phyloP scores from a whole-genome alignment of 2,329 filamentous ascomycete genomes.

The Curvularia verruculosa region DNA sequence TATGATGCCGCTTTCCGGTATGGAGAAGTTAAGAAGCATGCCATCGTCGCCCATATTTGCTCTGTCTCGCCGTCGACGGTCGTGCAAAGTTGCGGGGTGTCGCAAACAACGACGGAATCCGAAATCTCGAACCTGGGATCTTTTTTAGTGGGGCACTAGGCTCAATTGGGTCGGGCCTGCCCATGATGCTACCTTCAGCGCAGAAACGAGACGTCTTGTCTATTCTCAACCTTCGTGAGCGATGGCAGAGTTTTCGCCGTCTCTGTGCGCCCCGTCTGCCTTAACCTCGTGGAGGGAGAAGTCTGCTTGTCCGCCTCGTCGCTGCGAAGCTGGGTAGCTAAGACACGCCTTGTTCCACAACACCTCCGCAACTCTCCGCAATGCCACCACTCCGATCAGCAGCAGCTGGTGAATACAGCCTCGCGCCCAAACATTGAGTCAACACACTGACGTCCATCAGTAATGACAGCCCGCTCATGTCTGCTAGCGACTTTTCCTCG shows the following conservation, averaged over 20 bases:
- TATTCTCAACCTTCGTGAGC: constrained; percentile 18
- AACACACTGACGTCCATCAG: constrained; percentile 22
- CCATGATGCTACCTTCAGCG: constrained; percentile 32
- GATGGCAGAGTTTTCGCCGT: constrained; percentile 23
- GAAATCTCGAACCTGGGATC: constrained; percentile 22
- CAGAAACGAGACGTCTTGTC: constrained; percentile 31
- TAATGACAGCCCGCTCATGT: constrained; percentile 9
- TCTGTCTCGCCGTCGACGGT: constrained; percentile 3
- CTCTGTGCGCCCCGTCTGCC: constrained; percentile 10
- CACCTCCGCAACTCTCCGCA: constrained; percentile 32
- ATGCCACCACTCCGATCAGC: constrained; percentile 31
- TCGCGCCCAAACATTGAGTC: constrained; percentile 18
- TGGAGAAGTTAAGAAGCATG: constrained; percentile 89
- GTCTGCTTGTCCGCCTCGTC: neutral
- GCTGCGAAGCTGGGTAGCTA: constrained; percentile 3
- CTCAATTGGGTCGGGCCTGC: constrained; percentile 6
- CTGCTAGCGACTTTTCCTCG: constrained; percentile 8
- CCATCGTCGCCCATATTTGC: constrained; percentile 86
- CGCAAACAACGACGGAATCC: constrained; percentile 3
- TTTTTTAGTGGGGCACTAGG: constrained; percentile 30
- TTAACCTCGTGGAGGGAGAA: constrained; percentile 9
- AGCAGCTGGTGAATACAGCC: constrained; percentile 24
- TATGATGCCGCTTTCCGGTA: constrained; percentile 70
- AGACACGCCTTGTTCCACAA: constrained; percentile 14
- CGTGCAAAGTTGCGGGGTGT: constrained; percentile 11